Conservation (phyloP, 345 rosid species). For the Salix caprea region DNA sequence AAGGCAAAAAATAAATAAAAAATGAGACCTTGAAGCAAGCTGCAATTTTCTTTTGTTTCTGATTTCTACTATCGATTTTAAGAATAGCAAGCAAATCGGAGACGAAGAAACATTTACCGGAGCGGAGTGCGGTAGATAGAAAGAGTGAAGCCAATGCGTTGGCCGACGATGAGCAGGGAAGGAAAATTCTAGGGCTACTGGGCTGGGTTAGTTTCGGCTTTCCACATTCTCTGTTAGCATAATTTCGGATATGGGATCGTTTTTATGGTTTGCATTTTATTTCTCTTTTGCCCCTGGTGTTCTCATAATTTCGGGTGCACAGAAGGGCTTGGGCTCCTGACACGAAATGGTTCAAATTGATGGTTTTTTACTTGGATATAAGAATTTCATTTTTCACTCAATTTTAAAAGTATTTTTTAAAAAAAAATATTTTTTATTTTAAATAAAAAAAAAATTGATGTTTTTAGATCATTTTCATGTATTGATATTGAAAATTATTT, state of each 20-base stretch:
- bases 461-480: no score
- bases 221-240: not conserved
- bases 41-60: no score
- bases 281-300: not conserved
- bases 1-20: no score
- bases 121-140: slow-evolving; percentile 3
- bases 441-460: no score
- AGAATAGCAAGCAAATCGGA: not conserved
- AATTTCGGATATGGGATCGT: not conserved
- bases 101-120: slow-evolving; percentile 8
- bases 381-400: no score
- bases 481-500: no score
- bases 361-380: no score
- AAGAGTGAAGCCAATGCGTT: slow-evolving; percentile 4
- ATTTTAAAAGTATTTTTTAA: no score
- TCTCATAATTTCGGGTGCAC: not conserved
- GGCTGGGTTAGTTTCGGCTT: not conserved
- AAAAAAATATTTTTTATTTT: no score
- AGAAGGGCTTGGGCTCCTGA: not conserved
- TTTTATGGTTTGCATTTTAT: not conserved
- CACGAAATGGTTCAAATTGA: no score
- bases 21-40: no score
- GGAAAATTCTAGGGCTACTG: not conserved
- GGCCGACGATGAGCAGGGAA: not conserved
- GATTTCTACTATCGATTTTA: not conserved